Percentiles rank a stretch among this genome's conserved stretches.
phyloP scores from a whole-genome alignment of 73 alveolate species.

The Blepharisma stoltei region DNA sequence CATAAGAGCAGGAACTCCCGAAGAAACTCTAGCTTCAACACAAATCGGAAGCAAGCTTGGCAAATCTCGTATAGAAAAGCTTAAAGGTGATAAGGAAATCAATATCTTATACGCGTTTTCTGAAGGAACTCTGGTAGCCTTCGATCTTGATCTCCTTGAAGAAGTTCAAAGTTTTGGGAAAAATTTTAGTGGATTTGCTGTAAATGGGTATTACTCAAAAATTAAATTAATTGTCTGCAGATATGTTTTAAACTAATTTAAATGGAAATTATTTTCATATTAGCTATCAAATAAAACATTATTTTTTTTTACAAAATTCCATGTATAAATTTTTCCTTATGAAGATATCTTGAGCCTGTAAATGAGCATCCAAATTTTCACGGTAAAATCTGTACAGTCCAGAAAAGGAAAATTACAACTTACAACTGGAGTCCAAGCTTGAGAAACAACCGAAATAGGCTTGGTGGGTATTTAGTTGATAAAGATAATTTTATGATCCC shows the following conservation, averaged over 20 bases:
- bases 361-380: slow-evolving; percentile 8
- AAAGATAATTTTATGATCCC: not conserved
- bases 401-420: not conserved
- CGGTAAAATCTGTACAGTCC: slow-evolving; percentile 13
- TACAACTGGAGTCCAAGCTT: not conserved
- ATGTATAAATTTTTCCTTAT: no score
- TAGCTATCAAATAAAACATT: no score
- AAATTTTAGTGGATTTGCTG: slow-evolving; percentile 3
- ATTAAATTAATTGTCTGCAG: not conserved
- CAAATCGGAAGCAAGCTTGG: slow-evolving; percentile 9
- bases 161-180: slow-evolving; percentile 28
- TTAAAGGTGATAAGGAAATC: slow-evolving; percentile 23
- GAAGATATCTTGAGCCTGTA: no score
- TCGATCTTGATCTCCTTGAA: slow-evolving; percentile 14
- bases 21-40: slow-evolving; percentile 1
- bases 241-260: no score
- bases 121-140: slow-evolving; percentile 21
- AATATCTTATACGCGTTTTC: not conserved
- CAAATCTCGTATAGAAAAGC: not conserved
- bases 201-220: not conserved
- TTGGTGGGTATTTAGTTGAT: slow-evolving; percentile 12
- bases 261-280: not conserved
- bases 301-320: no score
- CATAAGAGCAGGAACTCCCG: not conserved
- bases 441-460: not conserved